phyloP scores from a whole-genome alignment of 73 alveolate species.

The Paramecium bursaria region DNA sequence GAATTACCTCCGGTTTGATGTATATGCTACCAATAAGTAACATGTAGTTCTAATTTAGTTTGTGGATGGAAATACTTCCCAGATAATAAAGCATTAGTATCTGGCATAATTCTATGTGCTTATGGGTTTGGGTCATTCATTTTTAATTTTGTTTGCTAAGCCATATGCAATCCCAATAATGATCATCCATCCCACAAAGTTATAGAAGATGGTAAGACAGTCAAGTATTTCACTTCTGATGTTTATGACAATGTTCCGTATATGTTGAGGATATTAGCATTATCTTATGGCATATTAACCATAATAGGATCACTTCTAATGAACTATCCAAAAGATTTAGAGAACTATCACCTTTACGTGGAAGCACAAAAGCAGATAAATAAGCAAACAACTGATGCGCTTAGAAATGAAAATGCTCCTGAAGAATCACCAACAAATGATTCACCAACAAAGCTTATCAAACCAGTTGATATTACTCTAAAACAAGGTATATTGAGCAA shows the following conservation, averaged over 20 bases:
- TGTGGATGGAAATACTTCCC: slow-evolving; percentile 73
- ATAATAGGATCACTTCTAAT: slow-evolving; percentile 6
- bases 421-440: too few species aligned
- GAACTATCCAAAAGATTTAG: too few species aligned
- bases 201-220: slow-evolving; percentile 28
- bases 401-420: too few species aligned
- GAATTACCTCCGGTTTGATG: slow-evolving; percentile 57
- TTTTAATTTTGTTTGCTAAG: slow-evolving; percentile 60
- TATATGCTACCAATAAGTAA: slow-evolving; percentile 73
- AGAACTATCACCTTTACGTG: too few species aligned
- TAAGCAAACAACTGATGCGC: too few species aligned
- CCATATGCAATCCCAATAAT: slow-evolving; percentile 27
- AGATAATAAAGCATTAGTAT: slow-evolving; percentile 62
- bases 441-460: too few species aligned
- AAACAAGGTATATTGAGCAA: background rate
- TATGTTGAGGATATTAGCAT: slow-evolving; percentile 20
- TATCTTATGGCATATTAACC: background rate
- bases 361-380: too few species aligned
- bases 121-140: slow-evolving; percentile 75
- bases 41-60: too few species aligned
- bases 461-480: too few species aligned
- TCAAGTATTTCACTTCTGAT: background rate
- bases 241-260: slow-evolving; percentile 35
- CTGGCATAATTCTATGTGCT: slow-evolving; percentile 68
- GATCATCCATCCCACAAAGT: background rate